Base-by-base conservation (phyloP, 129 eudicot genomes). In the Saussurea involucrata region DNA sequence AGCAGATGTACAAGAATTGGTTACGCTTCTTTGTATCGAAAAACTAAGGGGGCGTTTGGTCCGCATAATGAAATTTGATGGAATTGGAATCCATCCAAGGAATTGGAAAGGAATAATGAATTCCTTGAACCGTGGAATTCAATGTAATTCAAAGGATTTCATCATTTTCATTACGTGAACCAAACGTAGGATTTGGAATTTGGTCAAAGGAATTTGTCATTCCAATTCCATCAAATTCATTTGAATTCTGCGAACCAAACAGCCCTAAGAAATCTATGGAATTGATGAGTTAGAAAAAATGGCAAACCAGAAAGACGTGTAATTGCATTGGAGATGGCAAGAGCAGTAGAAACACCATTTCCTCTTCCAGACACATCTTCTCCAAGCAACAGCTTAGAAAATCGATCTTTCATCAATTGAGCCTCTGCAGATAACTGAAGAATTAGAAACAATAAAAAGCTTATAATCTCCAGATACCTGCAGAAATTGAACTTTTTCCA, bases 301-400 rank as follows among this genome's bases (percentile, higher is more conserved):
- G 61, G 86, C 83, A 24, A 73, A 88, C 96, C 96, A 40, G 90
- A 86, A 63, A 92, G 97, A 87, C 87, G 82, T 44, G 97, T 89
- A 3, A 92, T 92, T 55, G 97, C 90, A 82, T 92, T 92, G 53
- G 95, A 92, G 79, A 92, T 85, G 24, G 97, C 92, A 65, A 92
- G 85, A 60, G 97, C 97, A 36, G 92, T 82, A 55, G 82, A 86
- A 12, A 90, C 96, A 72, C 93, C 96, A 27, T 86, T 86, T 22
- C 93, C 91, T 84, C 93, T 88, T 21, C 96, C 96, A 6, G 93
- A 78, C 93, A 90, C 86, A 75, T 90, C 96, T 80, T 90, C 93
- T 63, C 97, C 97, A 20, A 92, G 93, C 44, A 92, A 79, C 76
- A 92, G 77, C 82, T 92, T 92, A 0, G 97, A 84, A 63, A 92